Conservation (phyloP, 768 basidiomycete genomes). For the Dioszegia aurantiaca region DNA sequence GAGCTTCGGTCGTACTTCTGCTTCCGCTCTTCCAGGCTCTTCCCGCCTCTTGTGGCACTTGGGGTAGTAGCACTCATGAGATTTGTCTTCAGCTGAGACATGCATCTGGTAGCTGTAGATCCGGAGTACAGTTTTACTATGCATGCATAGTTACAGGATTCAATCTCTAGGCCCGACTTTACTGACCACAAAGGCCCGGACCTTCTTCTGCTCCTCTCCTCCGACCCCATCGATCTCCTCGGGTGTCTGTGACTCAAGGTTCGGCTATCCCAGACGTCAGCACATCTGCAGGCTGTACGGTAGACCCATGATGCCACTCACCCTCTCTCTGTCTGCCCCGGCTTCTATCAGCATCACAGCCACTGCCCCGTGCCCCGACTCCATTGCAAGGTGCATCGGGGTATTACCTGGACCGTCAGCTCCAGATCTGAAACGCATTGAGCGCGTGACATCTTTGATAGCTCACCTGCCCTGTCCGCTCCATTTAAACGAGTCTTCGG, state of each 20-base stretch:
- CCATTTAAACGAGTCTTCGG: constrained; percentile 77
- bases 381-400: constrained; percentile 94
- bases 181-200: constrained; percentile 65
- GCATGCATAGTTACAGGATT: neutral
- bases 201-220: constrained; percentile 79
- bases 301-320: constrained; percentile 58
- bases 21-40: too few relatives aligned
- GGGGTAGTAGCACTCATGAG: too few relatives aligned
- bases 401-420: constrained; percentile 69
- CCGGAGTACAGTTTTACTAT: too few relatives aligned
- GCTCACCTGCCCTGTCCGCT: constrained; percentile 52
- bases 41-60: too few relatives aligned
- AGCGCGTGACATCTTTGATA: neutral
- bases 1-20: too few relatives aligned
- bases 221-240: constrained; percentile 88
- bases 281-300: neutral
- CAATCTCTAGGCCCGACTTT: constrained; percentile 40
- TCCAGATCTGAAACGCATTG: neutral
- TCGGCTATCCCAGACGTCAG: constrained; percentile 59
- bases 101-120: too few relatives aligned
- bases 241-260: constrained; percentile 78
- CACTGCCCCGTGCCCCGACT: constrained; percentile 86
- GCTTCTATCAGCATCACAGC: constrained; percentile 90
- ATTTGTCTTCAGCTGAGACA: too few relatives aligned
- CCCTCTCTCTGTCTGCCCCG: constrained; percentile 85